A percentile compares a stretch with the other conserved stretches of the same genome.
Conservation (phyloP, 2,329 filamentous ascomycete species). For the Xylogone sp. region DNA sequence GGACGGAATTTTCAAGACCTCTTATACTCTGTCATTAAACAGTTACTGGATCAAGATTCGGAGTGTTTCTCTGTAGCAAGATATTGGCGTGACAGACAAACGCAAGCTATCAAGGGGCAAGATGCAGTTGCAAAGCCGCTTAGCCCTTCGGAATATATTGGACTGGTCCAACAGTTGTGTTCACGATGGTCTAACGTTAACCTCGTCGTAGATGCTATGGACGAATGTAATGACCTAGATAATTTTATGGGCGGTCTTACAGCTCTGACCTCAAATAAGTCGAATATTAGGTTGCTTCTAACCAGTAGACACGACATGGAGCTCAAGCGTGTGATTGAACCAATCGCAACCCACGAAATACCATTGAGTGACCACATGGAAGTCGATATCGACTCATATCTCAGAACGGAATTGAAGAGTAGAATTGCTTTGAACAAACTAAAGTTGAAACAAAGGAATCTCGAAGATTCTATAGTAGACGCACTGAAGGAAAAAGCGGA, state of each 20-base stretch:
- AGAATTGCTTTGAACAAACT: slow-evolving; percentile 3
- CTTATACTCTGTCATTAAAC: slow-evolving; percentile 4
- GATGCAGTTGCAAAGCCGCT: not conserved
- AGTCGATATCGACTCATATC: slow-evolving; percentile 9
- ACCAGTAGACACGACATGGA: slow-evolving; percentile 5
- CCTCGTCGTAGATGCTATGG: slow-evolving; percentile 6
- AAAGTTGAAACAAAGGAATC: slow-evolving; percentile 4
- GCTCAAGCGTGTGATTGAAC: slow-evolving; percentile 1
- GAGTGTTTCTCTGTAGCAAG: slow-evolving; percentile 1
- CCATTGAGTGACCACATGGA: slow-evolving; percentile 6
- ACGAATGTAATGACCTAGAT: slow-evolving; percentile 1
- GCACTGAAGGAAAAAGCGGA: slow-evolving; percentile 5
- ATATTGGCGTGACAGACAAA: not conserved
- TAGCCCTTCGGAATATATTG: not conserved
- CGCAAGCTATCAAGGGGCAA: not conserved
- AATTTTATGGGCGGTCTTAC: slow-evolving; percentile 1
- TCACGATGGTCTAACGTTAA: slow-evolving; percentile 1
- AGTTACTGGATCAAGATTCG: slow-evolving; percentile 2
- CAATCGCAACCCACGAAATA: slow-evolving; percentile 2
- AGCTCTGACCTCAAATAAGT: not conserved
- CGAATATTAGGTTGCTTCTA: slow-evolving; percentile 6
- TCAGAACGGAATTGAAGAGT: not conserved
- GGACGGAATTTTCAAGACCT: slow-evolving; percentile 4
- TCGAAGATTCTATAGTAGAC: slow-evolving; percentile 2
- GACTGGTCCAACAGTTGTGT: not conserved